Evolutionary conservation across 2,329 filamentous ascomycete genomes (phyloP).

Genomic region (Aurifilum marmelostoma): DNA sequence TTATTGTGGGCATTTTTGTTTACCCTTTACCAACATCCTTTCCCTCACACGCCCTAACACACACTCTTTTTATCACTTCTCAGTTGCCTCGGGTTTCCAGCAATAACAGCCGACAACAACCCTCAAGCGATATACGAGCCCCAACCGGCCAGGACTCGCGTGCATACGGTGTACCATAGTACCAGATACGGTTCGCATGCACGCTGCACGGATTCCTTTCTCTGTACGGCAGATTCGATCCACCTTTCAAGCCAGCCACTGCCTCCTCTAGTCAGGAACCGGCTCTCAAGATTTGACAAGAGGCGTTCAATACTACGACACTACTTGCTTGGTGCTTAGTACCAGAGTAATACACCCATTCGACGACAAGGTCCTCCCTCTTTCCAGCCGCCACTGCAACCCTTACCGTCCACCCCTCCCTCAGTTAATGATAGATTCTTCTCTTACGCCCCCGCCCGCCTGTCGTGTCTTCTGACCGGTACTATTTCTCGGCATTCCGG

Average conservation of each 20-base stretch:
- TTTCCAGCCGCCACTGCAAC: neutral
- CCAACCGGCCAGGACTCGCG: neutral
- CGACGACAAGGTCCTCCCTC: neutral
- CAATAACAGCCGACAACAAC: neutral
- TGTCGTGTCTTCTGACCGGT: neutral
- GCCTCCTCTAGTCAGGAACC: neutral
- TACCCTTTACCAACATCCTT: neutral
- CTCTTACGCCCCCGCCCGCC: constrained; percentile 4
- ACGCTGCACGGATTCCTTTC: neutral
- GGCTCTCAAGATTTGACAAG: neutral
- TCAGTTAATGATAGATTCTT: neutral
- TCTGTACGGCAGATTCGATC: neutral
- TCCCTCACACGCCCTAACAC: no score
- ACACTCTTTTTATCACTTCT: neutral
- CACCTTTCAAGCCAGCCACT: neutral
- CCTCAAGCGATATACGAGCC: neutral
- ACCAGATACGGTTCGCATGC: neutral
- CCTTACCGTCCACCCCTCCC: neutral
- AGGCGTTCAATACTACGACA: neutral
- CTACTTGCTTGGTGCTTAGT: neutral
- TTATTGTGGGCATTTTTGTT: neutral
- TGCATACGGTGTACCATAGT: neutral
- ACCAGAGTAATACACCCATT: neutral
- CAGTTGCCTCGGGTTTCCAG: neutral
- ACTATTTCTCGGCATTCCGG: neutral